phyloP scores from a whole-genome alignment of 2,329 filamentous ascomycete genomes.

The Stagonosporopsis chrysanthemi region DNA sequence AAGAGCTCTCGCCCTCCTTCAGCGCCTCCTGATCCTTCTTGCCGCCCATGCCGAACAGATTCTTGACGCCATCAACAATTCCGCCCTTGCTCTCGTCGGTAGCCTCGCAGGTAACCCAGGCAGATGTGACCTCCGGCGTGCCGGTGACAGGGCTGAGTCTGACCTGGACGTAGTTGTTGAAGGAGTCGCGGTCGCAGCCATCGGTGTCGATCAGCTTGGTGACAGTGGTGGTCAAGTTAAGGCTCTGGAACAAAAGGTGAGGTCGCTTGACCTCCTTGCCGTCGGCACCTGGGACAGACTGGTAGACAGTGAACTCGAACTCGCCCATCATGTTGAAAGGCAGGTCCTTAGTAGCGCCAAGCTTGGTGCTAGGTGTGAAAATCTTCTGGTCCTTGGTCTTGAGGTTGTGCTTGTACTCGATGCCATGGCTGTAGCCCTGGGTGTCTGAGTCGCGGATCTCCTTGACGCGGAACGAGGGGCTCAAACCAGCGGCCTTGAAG shows the following conservation, averaged over 20 bases:
- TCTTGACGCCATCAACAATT: conserved; percentile 93
- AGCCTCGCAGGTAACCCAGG: conserved; percentile 84
- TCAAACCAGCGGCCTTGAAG: conserved; percentile 91
- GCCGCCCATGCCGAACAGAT: conserved; percentile 91
- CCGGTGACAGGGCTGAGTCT: conserved; percentile 76
- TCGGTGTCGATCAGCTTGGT: conserved; percentile 78
- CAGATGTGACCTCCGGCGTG: conserved; percentile 78
- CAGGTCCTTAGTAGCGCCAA: conserved; percentile 83
- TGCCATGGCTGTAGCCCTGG: conserved; percentile 73
- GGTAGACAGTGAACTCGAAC: conserved; percentile 80
- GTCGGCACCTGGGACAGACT: conserved; percentile 66
- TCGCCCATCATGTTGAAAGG: conserved; percentile 84
- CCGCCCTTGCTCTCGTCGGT: conserved; percentile 77
- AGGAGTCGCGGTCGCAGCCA: conserved; percentile 76
- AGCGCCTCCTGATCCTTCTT: conserved; percentile 82
- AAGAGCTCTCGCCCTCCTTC: conserved; percentile 58
- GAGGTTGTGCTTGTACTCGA: conserved; percentile 76
- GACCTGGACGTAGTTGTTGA: conserved; percentile 80
- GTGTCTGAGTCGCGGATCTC: conserved; percentile 87
- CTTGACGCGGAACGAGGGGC: conserved; percentile 96
- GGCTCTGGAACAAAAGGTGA: conserved; percentile 73
- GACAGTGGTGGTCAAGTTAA: conserved; percentile 87
- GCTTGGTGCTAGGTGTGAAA: conserved; percentile 78
- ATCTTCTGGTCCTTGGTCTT: conserved; percentile 80
- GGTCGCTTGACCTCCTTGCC: conserved; percentile 62